Evolutionary conservation across 148 eudicot genomes (phyloP).

Genomic region (Tetragonia tetragonoides): DNA sequence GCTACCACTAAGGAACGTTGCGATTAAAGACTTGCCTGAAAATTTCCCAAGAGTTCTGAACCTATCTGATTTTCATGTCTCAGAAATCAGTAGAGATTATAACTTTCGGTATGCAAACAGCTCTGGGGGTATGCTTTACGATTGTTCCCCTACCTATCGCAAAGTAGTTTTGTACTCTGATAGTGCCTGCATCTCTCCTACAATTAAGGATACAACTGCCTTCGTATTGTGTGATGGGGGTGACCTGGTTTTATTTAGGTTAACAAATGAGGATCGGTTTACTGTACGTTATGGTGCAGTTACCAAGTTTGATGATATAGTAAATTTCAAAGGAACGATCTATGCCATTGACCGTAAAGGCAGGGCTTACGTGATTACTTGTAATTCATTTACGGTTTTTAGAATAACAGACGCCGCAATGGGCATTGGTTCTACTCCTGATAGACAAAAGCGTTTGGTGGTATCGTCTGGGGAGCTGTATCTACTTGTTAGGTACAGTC

Average conservation of each 20-base stretch:
- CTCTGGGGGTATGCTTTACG: neutral
- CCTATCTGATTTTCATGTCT: constrained; percentile 13
- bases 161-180: constrained; percentile 16
- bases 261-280: constrained; percentile 8
- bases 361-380: constrained; percentile 15
- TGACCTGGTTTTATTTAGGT: neutral
- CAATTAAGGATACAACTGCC: constrained; percentile 10
- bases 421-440: neutral
- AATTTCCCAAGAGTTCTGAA: constrained; percentile 10
- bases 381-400: neutral
- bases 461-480: constrained; percentile 18
- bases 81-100: constrained; percentile 11
- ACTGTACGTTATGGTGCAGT: constrained; percentile 14
- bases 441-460: constrained; percentile 24
- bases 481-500: constrained; percentile 15
- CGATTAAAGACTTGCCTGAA: constrained; percentile 2
- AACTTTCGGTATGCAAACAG: neutral
- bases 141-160: neutral
- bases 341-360: constrained; percentile 29
- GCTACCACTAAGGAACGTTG: constrained; percentile 10
- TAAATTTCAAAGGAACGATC: constrained; percentile 10
- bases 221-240: constrained; percentile 12
- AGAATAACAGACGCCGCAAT: constrained; percentile 1
- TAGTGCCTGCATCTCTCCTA: neutral
- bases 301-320: constrained; percentile 25